These are phyloP conservation scores for Rhododendron ovatum DNA, from an alignment of 148 eudicot genomes.

Conservation along the genomic window DNA sequence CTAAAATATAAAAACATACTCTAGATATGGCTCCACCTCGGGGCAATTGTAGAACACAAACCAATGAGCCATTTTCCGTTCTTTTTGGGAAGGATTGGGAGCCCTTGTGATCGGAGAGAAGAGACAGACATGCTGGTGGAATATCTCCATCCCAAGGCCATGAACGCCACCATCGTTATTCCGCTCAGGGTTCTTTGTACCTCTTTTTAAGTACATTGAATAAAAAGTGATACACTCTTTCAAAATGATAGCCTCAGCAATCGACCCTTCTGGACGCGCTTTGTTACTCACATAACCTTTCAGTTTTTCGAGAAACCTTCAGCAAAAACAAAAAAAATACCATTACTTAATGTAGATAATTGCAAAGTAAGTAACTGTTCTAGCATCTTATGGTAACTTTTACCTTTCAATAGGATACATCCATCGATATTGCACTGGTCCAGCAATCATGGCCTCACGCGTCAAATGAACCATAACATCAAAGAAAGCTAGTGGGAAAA, in stretches of 20 bases:
- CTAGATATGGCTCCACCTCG: too few relatives aligned
- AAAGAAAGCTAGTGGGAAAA: conserved; percentile 13
- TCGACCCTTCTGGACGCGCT: conserved; percentile 7
- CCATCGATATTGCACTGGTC: conserved; percentile 19
- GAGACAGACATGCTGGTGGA: not conserved
- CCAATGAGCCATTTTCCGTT: not conserved
- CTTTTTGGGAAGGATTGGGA: not conserved
- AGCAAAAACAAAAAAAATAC: not conserved
- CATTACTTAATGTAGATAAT: not conserved
- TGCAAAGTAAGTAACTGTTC: not conserved
- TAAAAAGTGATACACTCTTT: not conserved
- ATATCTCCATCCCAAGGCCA: not conserved
- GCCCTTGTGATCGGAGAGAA: not conserved
- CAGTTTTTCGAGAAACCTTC: not conserved
- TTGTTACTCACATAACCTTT: not conserved
- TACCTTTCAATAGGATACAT: conserved; percentile 16
- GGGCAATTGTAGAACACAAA: too few relatives aligned
- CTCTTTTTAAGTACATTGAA: not conserved
- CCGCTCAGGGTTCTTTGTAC: not conserved
- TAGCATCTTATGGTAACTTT: not conserved
- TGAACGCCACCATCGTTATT: not conserved
- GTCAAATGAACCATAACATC: conserved; percentile 10
- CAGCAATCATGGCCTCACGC: conserved; percentile 10
- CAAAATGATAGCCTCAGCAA: conserved; percentile 3
- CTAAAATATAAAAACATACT: too few relatives aligned